These are phyloP conservation scores for Parietaria judaica DNA, from an alignment of 306 rosid species.

Conservation along the genomic window DNA sequence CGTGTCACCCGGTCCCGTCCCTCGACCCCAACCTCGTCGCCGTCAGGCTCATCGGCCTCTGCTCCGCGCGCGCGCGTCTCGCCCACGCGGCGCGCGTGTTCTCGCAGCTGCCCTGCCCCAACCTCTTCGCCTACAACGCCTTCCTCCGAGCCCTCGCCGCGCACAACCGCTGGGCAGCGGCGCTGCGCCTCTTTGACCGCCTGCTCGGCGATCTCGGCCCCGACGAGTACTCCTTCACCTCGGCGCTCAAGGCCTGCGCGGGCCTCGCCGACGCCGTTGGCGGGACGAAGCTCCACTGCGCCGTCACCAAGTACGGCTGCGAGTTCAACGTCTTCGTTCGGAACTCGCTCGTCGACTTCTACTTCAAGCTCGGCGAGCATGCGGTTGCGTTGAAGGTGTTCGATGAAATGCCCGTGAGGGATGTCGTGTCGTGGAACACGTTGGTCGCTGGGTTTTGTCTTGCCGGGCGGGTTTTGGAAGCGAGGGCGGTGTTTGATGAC, in stretches of 20 bases:
- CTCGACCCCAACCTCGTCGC: slow-evolving; percentile 12
- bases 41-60: slow-evolving; percentile 6
- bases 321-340: neutral
- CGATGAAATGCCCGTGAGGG: slow-evolving; percentile 33
- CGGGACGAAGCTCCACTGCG: neutral
- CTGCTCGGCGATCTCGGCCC: neutral
- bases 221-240: neutral
- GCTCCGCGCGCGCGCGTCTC: slow-evolving; percentile 1
- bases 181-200: neutral
- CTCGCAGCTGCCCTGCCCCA: neutral
- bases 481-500: slow-evolving; percentile 21
- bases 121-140: slow-evolving; percentile 6
- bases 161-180: neutral
- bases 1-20: neutral
- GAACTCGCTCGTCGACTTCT: neutral
- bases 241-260: slow-evolving; percentile 6
- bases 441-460: slow-evolving; percentile 42
- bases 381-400: slow-evolving; percentile 39
- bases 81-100: neutral
- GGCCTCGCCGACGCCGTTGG: neutral
- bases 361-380: slow-evolving; percentile 12
- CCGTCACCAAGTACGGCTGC: neutral
- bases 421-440: slow-evolving; percentile 44
- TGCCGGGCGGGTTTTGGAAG: slow-evolving; percentile 26
- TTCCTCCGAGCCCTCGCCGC: slow-evolving; percentile 3